Conservation (phyloP, 2,329 filamentous ascomycete genomes). For the Lasiodiplodia gonubiensis region DNA sequence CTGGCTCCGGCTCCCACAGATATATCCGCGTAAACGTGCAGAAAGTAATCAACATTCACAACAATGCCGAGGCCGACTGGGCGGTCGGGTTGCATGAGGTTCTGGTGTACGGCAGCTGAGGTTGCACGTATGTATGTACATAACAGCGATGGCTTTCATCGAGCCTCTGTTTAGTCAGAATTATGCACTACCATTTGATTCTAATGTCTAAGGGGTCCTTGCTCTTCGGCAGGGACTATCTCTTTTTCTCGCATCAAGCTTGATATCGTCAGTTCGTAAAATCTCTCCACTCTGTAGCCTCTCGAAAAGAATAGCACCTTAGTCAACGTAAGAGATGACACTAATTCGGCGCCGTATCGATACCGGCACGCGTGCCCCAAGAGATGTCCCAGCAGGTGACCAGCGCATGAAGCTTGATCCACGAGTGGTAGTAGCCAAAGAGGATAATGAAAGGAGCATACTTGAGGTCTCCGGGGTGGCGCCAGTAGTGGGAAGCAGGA, state of each 20-base stretch:
- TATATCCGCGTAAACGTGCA: conserved; percentile 13
- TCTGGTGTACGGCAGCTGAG: conserved; percentile 1
- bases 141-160: background rate
- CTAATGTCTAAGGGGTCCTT: too few relatives aligned
- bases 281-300: too few relatives aligned
- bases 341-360: conserved; percentile 1
- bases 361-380: conserved; percentile 32
- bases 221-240: too few relatives aligned
- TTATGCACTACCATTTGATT: too few relatives aligned
- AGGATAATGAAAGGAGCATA: conserved; percentile 58
- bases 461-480: conserved; percentile 58
- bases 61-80: conserved; percentile 21
- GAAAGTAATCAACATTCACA: conserved; percentile 21
- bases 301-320: too few relatives aligned
- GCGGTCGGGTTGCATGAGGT: conserved; percentile 11
- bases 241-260: too few relatives aligned
- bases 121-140: background rate
- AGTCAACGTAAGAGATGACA: too few relatives aligned
- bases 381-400: conserved; percentile 48
- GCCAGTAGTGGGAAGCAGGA: conserved; percentile 58
- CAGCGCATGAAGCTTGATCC: conserved; percentile 63
- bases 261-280: background rate
- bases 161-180: background rate
- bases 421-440: conserved; percentile 64
- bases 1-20: background rate